Conservation (phyloP, 371 early-diverging fungal genomes). For the Blyttiomyces sp. region DNA sequence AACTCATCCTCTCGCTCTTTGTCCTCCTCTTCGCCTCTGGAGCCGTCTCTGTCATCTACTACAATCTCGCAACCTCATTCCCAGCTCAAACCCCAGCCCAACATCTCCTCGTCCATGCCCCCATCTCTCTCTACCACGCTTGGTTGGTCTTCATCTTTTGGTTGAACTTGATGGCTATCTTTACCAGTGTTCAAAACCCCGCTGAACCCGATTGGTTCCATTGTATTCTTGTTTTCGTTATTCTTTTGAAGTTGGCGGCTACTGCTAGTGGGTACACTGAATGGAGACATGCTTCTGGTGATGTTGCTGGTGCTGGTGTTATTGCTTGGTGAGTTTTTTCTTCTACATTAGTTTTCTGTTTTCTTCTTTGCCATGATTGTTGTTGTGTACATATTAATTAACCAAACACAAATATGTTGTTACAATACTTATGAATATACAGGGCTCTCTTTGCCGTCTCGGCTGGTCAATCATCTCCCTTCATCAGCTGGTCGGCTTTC, state of each 20-base stretch:
- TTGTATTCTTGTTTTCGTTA: slow-evolving; percentile 51
- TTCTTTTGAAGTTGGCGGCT: slow-evolving; percentile 53
- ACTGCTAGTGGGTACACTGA: slow-evolving; percentile 68
- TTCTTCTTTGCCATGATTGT: too few relatives aligned
- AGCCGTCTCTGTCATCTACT: slow-evolving; percentile 41
- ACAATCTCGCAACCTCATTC: slow-evolving; percentile 49
- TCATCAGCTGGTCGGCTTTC: slow-evolving; percentile 52
- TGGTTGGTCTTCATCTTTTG: slow-evolving; percentile 63
- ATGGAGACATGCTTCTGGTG: slow-evolving; percentile 52
- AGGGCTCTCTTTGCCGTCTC: slow-evolving; percentile 40
- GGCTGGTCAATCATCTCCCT: slow-evolving; percentile 24
- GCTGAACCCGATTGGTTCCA: slow-evolving; percentile 36
- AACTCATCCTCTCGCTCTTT: slow-evolving; percentile 33
- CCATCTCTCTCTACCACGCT: slow-evolving; percentile 72
- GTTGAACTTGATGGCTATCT: slow-evolving; percentile 59
- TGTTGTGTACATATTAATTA: too few relatives aligned
- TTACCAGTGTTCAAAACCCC: slow-evolving; percentile 41
- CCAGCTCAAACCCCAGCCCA: slow-evolving; percentile 48
- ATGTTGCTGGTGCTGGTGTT: slow-evolving; percentile 57
- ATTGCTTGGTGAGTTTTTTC: slow-evolving; percentile 49
- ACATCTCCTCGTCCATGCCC: slow-evolving; percentile 63
- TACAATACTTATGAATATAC: too few relatives aligned
- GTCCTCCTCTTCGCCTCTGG: slow-evolving; percentile 41
- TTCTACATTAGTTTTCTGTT: not conserved
- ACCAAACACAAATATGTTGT: too few relatives aligned